Percentiles rank a stretch among this genome's conserved stretches.
These are phyloP conservation scores for Trichosporon ovoides DNA, from an alignment of 1,284 basidiomycete genomes.

Conservation along the genomic window DNA sequence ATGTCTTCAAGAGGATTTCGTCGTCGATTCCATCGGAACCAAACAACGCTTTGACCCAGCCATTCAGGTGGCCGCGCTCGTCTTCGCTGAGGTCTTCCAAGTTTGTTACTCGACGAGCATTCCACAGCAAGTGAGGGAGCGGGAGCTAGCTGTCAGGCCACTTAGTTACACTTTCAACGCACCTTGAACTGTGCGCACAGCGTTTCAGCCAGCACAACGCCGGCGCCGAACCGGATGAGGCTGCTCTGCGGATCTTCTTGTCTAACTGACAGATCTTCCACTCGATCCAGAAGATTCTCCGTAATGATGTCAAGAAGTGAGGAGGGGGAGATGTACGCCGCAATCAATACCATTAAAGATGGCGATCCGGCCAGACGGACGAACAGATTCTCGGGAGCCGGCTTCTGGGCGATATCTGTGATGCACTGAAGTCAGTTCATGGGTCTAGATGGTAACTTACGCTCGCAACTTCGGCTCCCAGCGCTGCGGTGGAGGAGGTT, in stretches of 20 bases:
- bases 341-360: conserved; percentile 24
- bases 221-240: conserved; percentile 45
- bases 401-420: conserved; percentile 17
- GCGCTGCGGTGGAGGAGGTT: conserved; percentile 10
- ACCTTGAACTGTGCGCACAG: conserved; percentile 39
- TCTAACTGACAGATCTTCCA: conserved; percentile 26
- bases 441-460: conserved; percentile 16
- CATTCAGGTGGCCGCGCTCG: conserved; percentile 38
- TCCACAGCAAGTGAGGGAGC: conserved; percentile 27
- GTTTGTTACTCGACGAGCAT: conserved; percentile 34
- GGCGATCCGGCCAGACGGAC: conserved; percentile 30
- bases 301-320: conserved; percentile 24
- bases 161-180: conserved; percentile 2
- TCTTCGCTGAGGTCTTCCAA: conserved; percentile 38
- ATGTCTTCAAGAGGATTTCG: conserved; percentile 48
- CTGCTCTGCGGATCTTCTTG: conserved; percentile 45
- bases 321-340: conserved; percentile 21
- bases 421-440: conserved; percentile 21
- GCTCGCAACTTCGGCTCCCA: conserved; percentile 28
- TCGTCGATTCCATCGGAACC: conserved; percentile 49
- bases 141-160: conserved; percentile 23
- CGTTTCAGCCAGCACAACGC: conserved; percentile 41
- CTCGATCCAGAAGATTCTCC: conserved; percentile 25
- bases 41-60: conserved; percentile 47
- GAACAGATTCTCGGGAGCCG: conserved; percentile 36